phyloP scores from a whole-genome alignment of 1,284 basidiomycete genomes.

The Moesziomyces sp. region DNA sequence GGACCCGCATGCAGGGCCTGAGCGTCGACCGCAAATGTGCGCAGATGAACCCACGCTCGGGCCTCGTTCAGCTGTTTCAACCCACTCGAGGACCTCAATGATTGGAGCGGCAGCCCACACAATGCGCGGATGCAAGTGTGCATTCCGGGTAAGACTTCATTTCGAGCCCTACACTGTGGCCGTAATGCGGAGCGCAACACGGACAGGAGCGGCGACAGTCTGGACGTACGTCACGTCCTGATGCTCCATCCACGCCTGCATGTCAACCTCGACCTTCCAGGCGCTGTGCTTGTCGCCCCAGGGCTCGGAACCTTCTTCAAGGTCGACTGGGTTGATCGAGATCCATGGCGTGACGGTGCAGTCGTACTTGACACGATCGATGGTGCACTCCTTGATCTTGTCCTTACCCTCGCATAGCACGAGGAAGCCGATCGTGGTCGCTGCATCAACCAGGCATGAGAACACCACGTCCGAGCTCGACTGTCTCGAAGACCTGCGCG shows the following conservation, averaged over 20 bases:
- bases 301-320: background rate
- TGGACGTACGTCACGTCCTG: constrained; percentile 27
- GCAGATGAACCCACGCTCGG: too few species aligned
- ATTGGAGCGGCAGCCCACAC: too few species aligned
- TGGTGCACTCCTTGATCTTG: constrained; percentile 22
- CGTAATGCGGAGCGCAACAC: constrained; percentile 13
- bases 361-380: constrained; percentile 21
- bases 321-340: constrained; percentile 4
- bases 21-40: too few species aligned
- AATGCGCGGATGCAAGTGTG: too few species aligned
- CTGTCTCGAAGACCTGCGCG: background rate
- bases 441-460: constrained; percentile 17
- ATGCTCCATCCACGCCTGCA: constrained; percentile 17
- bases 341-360: constrained; percentile 24
- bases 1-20: background rate
- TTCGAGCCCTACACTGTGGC: background rate
- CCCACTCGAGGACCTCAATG: too few species aligned
- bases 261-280: constrained; percentile 17
- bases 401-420: constrained; percentile 13
- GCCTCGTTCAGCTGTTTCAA: too few species aligned
- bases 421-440: constrained; percentile 22
- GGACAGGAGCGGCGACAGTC: constrained; percentile 14
- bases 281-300: background rate
- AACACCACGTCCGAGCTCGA: constrained; percentile 11
- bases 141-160: background rate